These are phyloP conservation scores for Cryptococcus deneoformans DNA, from an alignment of 1,284 basidiomycete species.

Conservation along the genomic window DNA sequence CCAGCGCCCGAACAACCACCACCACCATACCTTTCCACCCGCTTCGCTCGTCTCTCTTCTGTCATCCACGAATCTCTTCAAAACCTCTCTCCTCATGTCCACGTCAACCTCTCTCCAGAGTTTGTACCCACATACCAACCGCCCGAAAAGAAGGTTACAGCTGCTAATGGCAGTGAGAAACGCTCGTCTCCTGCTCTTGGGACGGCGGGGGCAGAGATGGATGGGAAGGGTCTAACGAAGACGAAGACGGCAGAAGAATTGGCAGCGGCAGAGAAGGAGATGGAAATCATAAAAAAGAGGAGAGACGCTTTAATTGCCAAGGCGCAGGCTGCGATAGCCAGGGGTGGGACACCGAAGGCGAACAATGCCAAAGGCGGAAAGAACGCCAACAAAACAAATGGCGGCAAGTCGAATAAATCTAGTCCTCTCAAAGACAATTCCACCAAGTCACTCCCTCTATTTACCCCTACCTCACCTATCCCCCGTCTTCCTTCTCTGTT, in stretches of 20 bases:
- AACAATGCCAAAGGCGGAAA: not conserved
- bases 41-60: constrained; percentile 27
- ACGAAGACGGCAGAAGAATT: constrained; percentile 11
- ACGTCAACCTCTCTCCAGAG: constrained; percentile 16
- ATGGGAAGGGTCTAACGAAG: not conserved
- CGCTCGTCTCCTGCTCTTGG: not conserved
- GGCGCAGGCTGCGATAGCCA: constrained; percentile 17
- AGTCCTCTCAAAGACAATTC: too few relatives aligned
- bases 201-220: not conserved
- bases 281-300: constrained; percentile 40
- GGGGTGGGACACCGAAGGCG: not conserved
- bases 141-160: not conserved
- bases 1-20: constrained; percentile 20
- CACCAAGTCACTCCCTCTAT: too few relatives aligned
- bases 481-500: too few relatives aligned
- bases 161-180: not conserved
- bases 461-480: too few relatives aligned
- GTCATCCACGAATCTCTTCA: constrained; percentile 24
- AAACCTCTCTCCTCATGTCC: constrained; percentile 20
- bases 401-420: too few relatives aligned
- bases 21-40: constrained; percentile 32
- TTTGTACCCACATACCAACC: constrained; percentile 10
- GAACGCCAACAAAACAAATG: too few relatives aligned
- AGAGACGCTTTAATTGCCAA: constrained; percentile 38
- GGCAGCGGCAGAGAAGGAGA: constrained; percentile 39